Evolutionary conservation across 176 grass and related monocot species (phyloP).

Genomic region (Oropetium thomaeum): DNA sequence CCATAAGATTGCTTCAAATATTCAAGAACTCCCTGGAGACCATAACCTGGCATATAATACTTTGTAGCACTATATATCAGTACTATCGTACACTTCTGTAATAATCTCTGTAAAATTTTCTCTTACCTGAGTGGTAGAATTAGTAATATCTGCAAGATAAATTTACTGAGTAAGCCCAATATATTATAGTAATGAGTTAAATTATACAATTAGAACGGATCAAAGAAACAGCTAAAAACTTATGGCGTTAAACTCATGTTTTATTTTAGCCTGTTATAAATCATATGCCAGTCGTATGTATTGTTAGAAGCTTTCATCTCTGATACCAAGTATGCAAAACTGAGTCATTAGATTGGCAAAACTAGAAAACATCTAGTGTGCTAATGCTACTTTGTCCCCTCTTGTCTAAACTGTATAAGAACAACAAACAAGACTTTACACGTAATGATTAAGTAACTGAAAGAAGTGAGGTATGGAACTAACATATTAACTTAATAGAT

Average conservation of each 20-base stretch:
- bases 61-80: slow-evolving; percentile 16
- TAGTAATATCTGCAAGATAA: not conserved
- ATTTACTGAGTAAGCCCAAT: not conserved
- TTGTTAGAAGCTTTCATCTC: too few relatives aligned
- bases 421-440: not conserved
- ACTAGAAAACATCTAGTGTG: not conserved
- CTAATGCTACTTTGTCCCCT: not conserved
- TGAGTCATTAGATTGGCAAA: not conserved
- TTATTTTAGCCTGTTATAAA: not conserved
- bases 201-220: not conserved
- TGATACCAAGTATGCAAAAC: not conserved
- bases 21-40: slow-evolving; percentile 34
- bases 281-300: not conserved
- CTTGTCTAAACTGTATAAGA: not conserved
- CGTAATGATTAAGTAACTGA: not conserved
- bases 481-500: slow-evolving; percentile 19
- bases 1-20: slow-evolving; percentile 47
- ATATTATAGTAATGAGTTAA: not conserved
- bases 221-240: not conserved
- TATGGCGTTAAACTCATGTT: not conserved
- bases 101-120: not conserved
- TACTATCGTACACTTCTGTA: slow-evolving; percentile 2
- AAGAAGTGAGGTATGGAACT: not conserved
- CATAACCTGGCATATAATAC: slow-evolving; percentile 24
- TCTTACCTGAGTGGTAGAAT: slow-evolving; percentile 31